Conservation (phyloP, 176 grass and related monocot species). For the Areca catechu region DNA sequence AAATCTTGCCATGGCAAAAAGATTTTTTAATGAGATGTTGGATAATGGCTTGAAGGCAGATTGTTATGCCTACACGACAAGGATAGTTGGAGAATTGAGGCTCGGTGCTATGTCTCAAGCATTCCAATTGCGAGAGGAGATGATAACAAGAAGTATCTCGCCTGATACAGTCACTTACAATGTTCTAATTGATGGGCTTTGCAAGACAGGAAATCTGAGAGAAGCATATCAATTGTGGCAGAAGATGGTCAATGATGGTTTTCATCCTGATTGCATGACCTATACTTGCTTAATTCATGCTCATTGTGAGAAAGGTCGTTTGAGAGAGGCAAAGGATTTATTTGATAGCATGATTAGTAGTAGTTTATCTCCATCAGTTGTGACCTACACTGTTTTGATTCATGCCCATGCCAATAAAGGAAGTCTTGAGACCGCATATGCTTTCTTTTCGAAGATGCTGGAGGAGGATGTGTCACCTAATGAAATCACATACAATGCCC, state of each 20-base stretch:
- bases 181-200: constrained; percentile 65
- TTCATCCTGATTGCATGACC: constrained; percentile 59
- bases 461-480: constrained; percentile 40
- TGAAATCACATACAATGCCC: constrained; percentile 68
- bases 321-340: constrained; percentile 45
- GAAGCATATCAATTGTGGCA: constrained; percentile 34
- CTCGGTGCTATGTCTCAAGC: constrained; percentile 31
- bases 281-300: constrained; percentile 86
- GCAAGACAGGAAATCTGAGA: constrained; percentile 59
- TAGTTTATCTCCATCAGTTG: constrained; percentile 42
- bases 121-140: constrained; percentile 56
- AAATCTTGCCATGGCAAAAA: constrained; percentile 35
- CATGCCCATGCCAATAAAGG: constrained; percentile 48
- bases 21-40: constrained; percentile 62
- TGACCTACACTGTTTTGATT: constrained; percentile 64
- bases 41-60: constrained; percentile 36
- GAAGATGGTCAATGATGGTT: constrained; percentile 52
- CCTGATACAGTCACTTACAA: constrained; percentile 56
- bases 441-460: constrained; percentile 42
- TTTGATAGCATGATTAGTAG: constrained; percentile 36
- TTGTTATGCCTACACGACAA: constrained; percentile 58
- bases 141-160: constrained; percentile 39
- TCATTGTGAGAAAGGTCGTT: constrained; percentile 37
- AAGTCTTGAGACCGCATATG: constrained; percentile 45
- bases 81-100: constrained; percentile 34